Conservation (phyloP, 1,139 yeast genomes). For the Debaryomyces singareniensis region DNA sequence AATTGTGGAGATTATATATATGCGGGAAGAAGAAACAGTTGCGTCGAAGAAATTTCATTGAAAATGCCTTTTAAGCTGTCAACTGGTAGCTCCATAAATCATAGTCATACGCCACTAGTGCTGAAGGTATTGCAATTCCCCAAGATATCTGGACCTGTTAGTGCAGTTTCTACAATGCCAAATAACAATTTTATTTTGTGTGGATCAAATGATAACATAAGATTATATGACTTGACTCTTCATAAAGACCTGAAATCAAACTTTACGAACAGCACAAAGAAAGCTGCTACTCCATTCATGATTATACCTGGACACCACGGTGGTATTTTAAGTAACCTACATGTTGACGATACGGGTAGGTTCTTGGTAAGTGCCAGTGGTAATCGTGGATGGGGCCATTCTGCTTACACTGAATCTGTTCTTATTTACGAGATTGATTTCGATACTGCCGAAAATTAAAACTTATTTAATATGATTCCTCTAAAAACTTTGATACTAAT, state of each 20-base stretch:
- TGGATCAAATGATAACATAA: conserved; percentile 84
- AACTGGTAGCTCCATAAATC: conserved; percentile 11
- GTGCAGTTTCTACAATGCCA: conserved; percentile 75
- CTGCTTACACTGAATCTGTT: conserved; percentile 70
- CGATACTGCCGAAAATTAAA: conserved; percentile 8
- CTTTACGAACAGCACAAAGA: conserved; percentile 14
- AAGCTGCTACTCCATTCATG: conserved; percentile 50
- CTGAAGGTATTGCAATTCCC: conserved; percentile 69
- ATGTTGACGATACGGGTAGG: conserved; percentile 80
- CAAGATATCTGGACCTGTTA: conserved; percentile 84
- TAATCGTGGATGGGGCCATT: conserved; percentile 89
- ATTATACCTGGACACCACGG: conserved; percentile 62
- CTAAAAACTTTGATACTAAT: conserved; percentile 5
- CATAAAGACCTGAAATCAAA: conserved; percentile 32
- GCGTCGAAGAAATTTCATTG: conserved; percentile 79
- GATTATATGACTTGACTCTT: conserved; percentile 70
- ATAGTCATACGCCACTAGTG: conserved; percentile 38
- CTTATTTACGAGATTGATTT: conserved; percentile 69
- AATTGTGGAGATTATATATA: conserved; percentile 71
- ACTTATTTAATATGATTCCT: conserved; percentile 1
- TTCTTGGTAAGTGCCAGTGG: conserved; percentile 92
- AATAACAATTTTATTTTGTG: conserved; percentile 74
- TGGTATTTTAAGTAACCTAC: conserved; percentile 49
- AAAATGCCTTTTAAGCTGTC: conserved; percentile 45
- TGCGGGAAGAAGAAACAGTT: conserved; percentile 85